Evolutionary conservation across 176 grass and related monocot genomes (phyloP).

Genomic region (Carex myosuroides): DNA sequence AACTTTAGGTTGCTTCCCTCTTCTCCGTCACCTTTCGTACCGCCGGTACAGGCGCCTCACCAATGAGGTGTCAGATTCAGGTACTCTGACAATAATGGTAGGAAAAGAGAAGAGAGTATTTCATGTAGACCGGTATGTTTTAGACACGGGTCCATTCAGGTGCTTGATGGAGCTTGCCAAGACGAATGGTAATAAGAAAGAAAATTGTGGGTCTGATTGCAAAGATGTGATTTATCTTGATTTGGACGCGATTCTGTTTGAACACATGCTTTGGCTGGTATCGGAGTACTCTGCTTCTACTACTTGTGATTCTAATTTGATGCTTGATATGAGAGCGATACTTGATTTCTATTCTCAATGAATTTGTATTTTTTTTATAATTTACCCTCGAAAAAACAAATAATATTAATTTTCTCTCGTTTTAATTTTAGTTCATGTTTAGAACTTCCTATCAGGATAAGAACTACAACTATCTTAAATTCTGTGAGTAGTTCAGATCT

Average conservation of each 20-base stretch:
- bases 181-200: neutral
- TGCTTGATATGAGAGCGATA: conserved; percentile 9
- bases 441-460: neutral
- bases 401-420: neutral
- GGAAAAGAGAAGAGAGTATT: neutral
- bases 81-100: neutral
- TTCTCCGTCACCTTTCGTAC: neutral
- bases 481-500: neutral
- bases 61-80: neutral
- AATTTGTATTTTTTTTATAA: neutral
- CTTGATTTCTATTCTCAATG: conserved; percentile 12
- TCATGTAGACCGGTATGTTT: neutral
- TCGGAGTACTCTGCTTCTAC: neutral
- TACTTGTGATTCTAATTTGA: neutral
- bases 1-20: neutral
- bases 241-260: conserved; percentile 10
- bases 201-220: conserved; percentile 4
- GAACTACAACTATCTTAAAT: neutral
- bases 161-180: neutral
- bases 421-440: conserved; percentile 4
- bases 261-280: conserved; percentile 7
- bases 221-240: conserved; percentile 12
- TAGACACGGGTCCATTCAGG: neutral
- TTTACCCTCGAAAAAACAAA: neutral
- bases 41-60: neutral